These are phyloP conservation scores for Sporobolomyces roseus DNA, from an alignment of 768 basidiomycete genomes.

Conservation along the genomic window DNA sequence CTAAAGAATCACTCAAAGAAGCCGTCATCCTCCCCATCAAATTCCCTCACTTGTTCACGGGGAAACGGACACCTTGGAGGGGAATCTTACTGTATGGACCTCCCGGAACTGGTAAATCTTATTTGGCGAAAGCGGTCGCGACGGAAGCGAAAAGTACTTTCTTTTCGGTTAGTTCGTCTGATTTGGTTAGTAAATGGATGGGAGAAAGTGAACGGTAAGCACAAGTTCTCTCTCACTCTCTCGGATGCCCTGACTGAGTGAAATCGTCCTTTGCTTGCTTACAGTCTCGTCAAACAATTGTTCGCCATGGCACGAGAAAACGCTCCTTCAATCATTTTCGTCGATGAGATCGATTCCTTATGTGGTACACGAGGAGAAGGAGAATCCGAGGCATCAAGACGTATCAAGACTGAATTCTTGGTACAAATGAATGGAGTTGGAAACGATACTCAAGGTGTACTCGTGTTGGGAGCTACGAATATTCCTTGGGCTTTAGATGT, in stretches of 20 bases:
- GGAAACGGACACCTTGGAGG: constrained; percentile 94
- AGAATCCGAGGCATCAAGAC: constrained; percentile 93
- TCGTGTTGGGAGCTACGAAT: constrained; percentile 95
- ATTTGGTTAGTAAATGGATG: constrained; percentile 99
- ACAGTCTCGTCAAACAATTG: constrained; percentile 81
- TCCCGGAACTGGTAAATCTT: constrained; percentile 95
- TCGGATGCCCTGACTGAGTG: background rate
- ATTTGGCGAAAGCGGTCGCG: constrained; percentile 94
- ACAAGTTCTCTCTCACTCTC: background rate
- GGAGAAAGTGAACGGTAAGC: constrained; percentile 91
- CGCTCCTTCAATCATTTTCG: constrained; percentile 97
- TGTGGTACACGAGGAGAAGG: constrained; percentile 91
- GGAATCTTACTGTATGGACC: constrained; percentile 96
- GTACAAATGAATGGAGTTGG: constrained; percentile 99
- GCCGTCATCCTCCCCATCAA: constrained; percentile 99
- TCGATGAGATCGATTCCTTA: constrained; percentile 96
- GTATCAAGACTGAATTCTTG: constrained; percentile 87
- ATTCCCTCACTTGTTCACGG: constrained; percentile 96
- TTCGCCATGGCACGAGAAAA: constrained; percentile 93
- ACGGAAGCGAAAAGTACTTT: constrained; percentile 99
- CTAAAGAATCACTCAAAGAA: constrained; percentile 93
- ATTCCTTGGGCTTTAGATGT: constrained; percentile 98
- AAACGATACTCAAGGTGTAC: constrained; percentile 91
- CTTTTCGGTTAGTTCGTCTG: constrained; percentile 90
- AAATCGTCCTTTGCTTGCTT: background rate